Percentiles rank a stretch among this genome's conserved stretches.
These are phyloP conservation scores for Neolentinus lepideus DNA, from an alignment of 1,284 basidiomycete genomes.

Conservation along the genomic window DNA sequence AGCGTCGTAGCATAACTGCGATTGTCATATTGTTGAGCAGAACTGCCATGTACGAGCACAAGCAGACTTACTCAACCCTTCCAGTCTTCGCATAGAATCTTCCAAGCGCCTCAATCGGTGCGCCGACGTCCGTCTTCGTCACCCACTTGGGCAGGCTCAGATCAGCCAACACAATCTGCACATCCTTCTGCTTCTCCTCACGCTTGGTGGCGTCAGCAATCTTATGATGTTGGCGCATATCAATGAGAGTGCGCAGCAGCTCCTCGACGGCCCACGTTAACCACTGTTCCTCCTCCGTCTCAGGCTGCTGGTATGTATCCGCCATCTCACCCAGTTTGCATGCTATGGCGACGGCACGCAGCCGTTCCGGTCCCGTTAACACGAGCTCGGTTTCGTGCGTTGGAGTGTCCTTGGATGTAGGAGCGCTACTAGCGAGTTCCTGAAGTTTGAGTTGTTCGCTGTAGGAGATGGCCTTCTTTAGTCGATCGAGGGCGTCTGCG, in stretches of 20 bases:
- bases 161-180: constrained; percentile 32
- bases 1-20: constrained; percentile 56
- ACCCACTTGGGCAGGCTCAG: constrained; percentile 61
- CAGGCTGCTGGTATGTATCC: constrained; percentile 27
- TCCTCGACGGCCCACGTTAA: constrained; percentile 59
- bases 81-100: constrained; percentile 53
- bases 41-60: constrained; percentile 2
- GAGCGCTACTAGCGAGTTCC: not conserved
- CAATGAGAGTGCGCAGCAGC: constrained; percentile 31
- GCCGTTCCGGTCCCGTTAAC: constrained; percentile 36
- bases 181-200: constrained; percentile 11
- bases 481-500: constrained; percentile 30
- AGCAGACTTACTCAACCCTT: constrained; percentile 47
- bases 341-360: constrained; percentile 58
- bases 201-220: constrained; percentile 7
- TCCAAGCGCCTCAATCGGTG: constrained; percentile 62
- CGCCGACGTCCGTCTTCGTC: constrained; percentile 52
- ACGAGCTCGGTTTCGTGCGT: constrained; percentile 3
- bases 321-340: constrained; percentile 61
- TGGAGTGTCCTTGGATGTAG: not conserved
- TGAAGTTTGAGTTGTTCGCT: not conserved
- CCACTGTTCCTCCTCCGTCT: constrained; percentile 50
- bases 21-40: not conserved
- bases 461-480: not conserved
- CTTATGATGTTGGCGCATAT: constrained; percentile 7